phyloP scores from a whole-genome alignment of 2,329 filamentous ascomycete genomes.

The Talaromyces sp. region DNA sequence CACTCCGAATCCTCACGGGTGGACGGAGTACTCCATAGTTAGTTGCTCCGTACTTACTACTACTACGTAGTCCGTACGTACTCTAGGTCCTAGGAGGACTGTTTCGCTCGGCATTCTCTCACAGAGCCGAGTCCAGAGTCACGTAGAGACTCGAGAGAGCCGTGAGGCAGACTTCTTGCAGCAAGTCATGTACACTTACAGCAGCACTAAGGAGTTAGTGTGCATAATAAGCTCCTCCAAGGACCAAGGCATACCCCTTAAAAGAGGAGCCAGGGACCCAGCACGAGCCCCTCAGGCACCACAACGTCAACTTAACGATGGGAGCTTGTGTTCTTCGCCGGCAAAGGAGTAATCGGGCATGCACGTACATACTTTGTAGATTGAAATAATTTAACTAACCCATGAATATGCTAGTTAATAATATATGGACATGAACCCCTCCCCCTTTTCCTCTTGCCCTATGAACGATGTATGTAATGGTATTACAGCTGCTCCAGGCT shows the following conservation, averaged over 20 bases:
- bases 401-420: background rate
- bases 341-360: background rate
- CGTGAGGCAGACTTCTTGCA: background rate
- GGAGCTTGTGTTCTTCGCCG: background rate
- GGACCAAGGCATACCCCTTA: constrained; percentile 2
- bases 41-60: too few species aligned
- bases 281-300: constrained; percentile 12
- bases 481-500: background rate
- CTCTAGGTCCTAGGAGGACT: too few species aligned
- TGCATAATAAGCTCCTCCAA: constrained; percentile 3
- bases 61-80: too few species aligned
- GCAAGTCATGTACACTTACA: too few species aligned
- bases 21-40: too few species aligned
- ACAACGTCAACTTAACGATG: background rate
- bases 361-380: background rate
- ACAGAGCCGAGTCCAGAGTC: background rate
- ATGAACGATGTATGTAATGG: background rate
- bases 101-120: background rate
- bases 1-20: background rate
- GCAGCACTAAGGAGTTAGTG: background rate
- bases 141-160: background rate
- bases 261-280: constrained; percentile 3
- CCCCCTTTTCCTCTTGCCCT: background rate
- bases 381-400: too few species aligned
- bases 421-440: background rate